phyloP scores from a whole-genome alignment of 1,139 yeast species.

The Hyphopichia fennica region DNA sequence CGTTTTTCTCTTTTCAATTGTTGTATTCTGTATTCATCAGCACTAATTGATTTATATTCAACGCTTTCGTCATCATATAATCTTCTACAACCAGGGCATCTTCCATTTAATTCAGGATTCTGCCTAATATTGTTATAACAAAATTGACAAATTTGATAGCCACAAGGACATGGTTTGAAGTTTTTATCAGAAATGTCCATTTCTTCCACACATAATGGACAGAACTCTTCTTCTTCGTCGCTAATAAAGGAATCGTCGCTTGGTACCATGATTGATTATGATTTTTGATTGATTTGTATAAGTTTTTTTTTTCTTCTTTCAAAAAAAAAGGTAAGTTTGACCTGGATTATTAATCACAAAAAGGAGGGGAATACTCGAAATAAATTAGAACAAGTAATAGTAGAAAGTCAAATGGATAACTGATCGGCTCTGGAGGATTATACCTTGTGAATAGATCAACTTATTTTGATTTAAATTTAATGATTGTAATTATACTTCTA shows the following conservation, averaged over 20 bases:
- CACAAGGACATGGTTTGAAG: slow-evolving; percentile 99
- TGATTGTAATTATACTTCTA: no score
- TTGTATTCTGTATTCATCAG: slow-evolving; percentile 81
- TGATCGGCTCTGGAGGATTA: no score
- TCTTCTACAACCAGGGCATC: slow-evolving; percentile 97
- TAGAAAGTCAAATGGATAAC: no score
- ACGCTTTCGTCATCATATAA: slow-evolving; percentile 91
- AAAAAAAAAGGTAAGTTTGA: no score
- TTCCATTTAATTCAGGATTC: slow-evolving; percentile 91
- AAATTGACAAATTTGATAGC: slow-evolving; percentile 97
- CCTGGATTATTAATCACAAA: no score
- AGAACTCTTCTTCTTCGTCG: slow-evolving; percentile 79
- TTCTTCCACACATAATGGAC: slow-evolving; percentile 95
- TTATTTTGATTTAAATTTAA: no score
- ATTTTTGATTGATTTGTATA: neutral
- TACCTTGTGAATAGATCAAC: no score
- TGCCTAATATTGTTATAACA: slow-evolving; percentile 96
- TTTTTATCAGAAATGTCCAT: slow-evolving; percentile 95
- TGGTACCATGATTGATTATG: slow-evolving; percentile 17
- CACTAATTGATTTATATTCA: slow-evolving; percentile 76
- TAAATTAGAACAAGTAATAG: no score
- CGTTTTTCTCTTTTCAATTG: slow-evolving; percentile 78
- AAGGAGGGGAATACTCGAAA: no score
- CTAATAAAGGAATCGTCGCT: slow-evolving; percentile 58
- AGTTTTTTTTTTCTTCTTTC: no score